Base-by-base conservation (phyloP, 2,329 filamentous ascomycete species). In the Periconia sp. region DNA sequence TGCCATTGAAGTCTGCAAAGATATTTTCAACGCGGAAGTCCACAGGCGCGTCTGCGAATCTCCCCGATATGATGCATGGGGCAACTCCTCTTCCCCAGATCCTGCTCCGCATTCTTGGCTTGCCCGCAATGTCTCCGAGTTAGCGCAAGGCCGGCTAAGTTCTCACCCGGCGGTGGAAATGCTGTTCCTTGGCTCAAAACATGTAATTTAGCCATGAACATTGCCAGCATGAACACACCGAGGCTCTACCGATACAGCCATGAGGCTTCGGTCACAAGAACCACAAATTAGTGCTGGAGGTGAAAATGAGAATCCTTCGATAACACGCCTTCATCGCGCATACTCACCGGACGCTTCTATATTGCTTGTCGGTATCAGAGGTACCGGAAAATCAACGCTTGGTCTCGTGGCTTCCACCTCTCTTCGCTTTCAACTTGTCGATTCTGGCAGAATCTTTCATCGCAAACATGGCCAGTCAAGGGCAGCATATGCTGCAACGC, bases 381-480 rank as follows among this genome's bases (percentile, higher is more conserved):
- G 89, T 11, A 85, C 87, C 6, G 89, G 89, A 15, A 92, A 92
- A 71, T 88, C 88, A 1, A 91, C 87, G 1, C 76, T 92, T 11
- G 89, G 86, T 14, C 83, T 92, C 45, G 90, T 92, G 56, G 86
- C 88, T 6, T 88, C 88, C 0, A 85, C 85, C 7, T 86, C 87
- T 45, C 85, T 89, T 70, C 83, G 85, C 49, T 80, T 87, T 41
- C 84, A 84, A 49, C 78, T 92, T 2, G 76, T 92, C 50, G 89
- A 92, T 57, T 81, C 86, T 33, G 88, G 92, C 58, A 80, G 81
- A 40, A 80, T 81, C 44, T 92, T 93, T 60, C 81, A 86, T 41
- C 82, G 89, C 48, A 75, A 79, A 3, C 85, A 83, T 0, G 85
- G 86, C 10, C 75, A 84, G 14, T 84, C 86, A 2, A 84, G 85